Percentiles rank a stretch among this genome's conserved stretches.
These are phyloP conservation scores for Malassezia vespertilionis DNA, from an alignment of 1,284 basidiomycete species.

Conservation along the genomic window DNA sequence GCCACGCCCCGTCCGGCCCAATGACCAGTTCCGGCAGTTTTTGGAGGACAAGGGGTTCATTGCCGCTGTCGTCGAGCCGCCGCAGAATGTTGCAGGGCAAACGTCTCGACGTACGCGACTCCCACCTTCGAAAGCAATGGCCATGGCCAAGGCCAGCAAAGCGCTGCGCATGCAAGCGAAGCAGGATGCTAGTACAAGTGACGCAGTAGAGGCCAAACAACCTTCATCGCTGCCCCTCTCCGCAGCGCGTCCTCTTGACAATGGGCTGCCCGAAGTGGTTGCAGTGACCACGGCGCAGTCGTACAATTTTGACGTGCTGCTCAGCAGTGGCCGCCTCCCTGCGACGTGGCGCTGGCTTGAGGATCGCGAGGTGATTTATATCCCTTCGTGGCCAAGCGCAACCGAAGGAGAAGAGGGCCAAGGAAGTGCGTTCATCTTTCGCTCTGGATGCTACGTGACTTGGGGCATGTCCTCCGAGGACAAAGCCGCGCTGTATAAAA, in stretches of 20 bases:
- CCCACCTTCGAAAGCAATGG: constrained; percentile 9
- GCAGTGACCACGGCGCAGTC: constrained; percentile 39
- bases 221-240: constrained; percentile 2
- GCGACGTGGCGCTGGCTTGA: constrained; percentile 31
- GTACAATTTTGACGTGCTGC: constrained; percentile 34
- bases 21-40: neutral
- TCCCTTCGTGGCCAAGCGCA: constrained; percentile 31
- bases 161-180: constrained; percentile 15
- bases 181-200: neutral
- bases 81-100: neutral
- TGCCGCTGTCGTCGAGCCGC: neutral
- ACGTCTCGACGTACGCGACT: constrained; percentile 10
- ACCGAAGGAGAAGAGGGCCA: neutral
- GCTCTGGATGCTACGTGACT: constrained; percentile 39
- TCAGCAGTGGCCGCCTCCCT: constrained; percentile 26
- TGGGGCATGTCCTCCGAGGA: constrained; percentile 40
- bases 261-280: constrained; percentile 21
- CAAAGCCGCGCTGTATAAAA: constrained; percentile 25
- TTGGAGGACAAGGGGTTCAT: constrained; percentile 5
- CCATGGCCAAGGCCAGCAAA: constrained; percentile 9
- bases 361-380: constrained; percentile 41
- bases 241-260: neutral
- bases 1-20: neutral
- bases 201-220: neutral
- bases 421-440: constrained; percentile 42